These are phyloP conservation scores for Ogataea corticis DNA, from an alignment of 805 yeast genomes.

Conservation along the genomic window DNA sequence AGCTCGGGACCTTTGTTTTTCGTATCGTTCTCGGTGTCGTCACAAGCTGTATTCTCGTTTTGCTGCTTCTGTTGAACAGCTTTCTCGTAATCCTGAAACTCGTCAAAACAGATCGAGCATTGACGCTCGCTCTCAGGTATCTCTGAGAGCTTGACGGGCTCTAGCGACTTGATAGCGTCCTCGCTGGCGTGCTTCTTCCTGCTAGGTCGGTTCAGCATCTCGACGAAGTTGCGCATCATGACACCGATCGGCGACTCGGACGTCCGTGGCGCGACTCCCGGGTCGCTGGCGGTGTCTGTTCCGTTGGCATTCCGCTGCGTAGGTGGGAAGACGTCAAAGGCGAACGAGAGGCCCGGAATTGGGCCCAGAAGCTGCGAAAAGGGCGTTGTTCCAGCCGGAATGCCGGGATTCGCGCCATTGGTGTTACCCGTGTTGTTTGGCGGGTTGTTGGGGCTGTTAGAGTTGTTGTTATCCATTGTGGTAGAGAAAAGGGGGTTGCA, in stretches of 20 bases:
- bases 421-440: neutral
- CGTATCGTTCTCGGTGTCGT: neutral
- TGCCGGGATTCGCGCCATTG: neutral
- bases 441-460: neutral
- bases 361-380: conserved; percentile 7
- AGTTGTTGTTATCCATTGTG: neutral
- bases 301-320: neutral
- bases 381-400: neutral
- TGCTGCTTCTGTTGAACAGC: neutral
- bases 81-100: conserved; percentile 20
- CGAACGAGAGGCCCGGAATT: conserved; percentile 20
- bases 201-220: conserved; percentile 18
- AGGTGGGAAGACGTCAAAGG: conserved; percentile 17
- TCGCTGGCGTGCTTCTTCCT: conserved; percentile 30
- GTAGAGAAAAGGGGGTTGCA: neutral
- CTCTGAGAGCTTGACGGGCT: conserved; percentile 27
- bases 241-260: conserved; percentile 20
- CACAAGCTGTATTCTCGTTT: neutral
- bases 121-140: conserved; percentile 34
- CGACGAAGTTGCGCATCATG: conserved; percentile 23
- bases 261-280: neutral
- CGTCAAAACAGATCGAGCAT: conserved; percentile 48
- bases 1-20: conserved; percentile 1
- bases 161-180: conserved; percentile 34
- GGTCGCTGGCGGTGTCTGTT: neutral